Evolutionary conservation across 129 eudicot genomes (phyloP).

Genomic region (Apium graveolens): DNA sequence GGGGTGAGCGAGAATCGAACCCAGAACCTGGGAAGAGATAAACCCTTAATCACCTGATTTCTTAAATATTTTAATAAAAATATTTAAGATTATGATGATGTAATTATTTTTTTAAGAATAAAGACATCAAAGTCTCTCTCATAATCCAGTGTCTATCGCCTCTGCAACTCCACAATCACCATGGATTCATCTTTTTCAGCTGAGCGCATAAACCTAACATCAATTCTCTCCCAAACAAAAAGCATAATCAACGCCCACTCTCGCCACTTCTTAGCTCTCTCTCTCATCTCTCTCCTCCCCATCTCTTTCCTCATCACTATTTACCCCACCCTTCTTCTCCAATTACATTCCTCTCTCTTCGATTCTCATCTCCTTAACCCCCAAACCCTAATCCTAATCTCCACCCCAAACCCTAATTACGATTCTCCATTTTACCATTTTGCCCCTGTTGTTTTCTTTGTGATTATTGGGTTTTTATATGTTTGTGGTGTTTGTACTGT

Average conservation of each 20-base stretch:
- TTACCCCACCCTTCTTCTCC: conserved; percentile 37
- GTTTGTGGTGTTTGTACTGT: conserved; percentile 43
- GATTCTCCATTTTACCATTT: conserved; percentile 10
- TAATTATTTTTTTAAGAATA: too few species aligned
- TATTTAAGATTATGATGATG: too few species aligned
- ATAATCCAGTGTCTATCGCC: too few species aligned
- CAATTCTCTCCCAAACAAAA: conserved; percentile 28
- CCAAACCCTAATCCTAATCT: not conserved
- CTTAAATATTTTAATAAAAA: too few species aligned
- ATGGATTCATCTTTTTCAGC: not conserved
- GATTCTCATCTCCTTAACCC: not conserved
- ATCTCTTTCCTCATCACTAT: conserved; percentile 55
- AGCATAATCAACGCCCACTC: conserved; percentile 38
- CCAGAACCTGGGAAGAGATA: too few species aligned
- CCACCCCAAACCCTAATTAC: conserved; percentile 11
- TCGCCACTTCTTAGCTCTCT: conserved; percentile 72
- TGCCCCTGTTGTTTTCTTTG: conserved; percentile 23
- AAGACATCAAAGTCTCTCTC: too few species aligned
- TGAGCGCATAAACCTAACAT: conserved; percentile 16
- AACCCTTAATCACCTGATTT: too few species aligned
- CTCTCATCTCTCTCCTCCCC: conserved; percentile 73
- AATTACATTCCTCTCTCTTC: conserved; percentile 9
- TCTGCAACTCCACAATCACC: too few species aligned
- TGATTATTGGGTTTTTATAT: conserved; percentile 28
- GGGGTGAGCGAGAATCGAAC: too few species aligned